Base-by-base conservation (phyloP, 176 grass and related monocot species). In the Raddia distichophylla region DNA sequence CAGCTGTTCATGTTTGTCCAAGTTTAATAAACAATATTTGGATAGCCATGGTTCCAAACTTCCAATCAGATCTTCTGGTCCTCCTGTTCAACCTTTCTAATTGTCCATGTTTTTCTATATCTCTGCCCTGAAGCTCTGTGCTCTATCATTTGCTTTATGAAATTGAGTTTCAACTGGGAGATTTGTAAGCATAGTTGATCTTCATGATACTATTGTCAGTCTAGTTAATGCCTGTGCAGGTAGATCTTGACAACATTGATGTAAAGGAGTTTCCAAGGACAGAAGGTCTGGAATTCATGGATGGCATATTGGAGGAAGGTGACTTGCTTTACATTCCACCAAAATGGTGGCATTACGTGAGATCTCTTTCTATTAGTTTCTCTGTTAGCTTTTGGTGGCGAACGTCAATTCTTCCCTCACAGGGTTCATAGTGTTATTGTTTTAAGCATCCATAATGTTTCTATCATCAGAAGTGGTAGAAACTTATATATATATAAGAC, bases 281-380 rank as follows among this genome's bases (percentile, higher is more conserved):
- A 46, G 76, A 76, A 72, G 72, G 76, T 61, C 69, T 93, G 75
- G 96, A 93, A 67, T 99, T 99, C 76, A 82, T 90, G 47, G 96
- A 99, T 15, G 87, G 89, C 68, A 66, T 99, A 82, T 84, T 99
- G 78, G 93, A 95, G 49, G 93, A 95, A 82, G 96, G 96, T 69
- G 96, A 95, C 37, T 79, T 95, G 82, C 93, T 99, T 85, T 99
- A 99, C 82, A 95, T 95, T 82, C 96, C 96, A 73, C 91, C 82
- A 50, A 99, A 91, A 91, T 99, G 96, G 91, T 99, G 93, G 96
- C 90, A 95, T 82, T 93, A 95, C 66, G 82, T 99, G 84, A 93
- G 87, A 79, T 99, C 91, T 64, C 93, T 99, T 83, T 99, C 91
- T 66, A 85, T 81, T 62, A 99, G 93, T 54, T 90, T 99, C 80